Evolutionary conservation across 768 basidiomycete genomes (phyloP), one percentile per base, ranked within the genome.

Genomic region (Hypsizygus marmoreus): DNA sequence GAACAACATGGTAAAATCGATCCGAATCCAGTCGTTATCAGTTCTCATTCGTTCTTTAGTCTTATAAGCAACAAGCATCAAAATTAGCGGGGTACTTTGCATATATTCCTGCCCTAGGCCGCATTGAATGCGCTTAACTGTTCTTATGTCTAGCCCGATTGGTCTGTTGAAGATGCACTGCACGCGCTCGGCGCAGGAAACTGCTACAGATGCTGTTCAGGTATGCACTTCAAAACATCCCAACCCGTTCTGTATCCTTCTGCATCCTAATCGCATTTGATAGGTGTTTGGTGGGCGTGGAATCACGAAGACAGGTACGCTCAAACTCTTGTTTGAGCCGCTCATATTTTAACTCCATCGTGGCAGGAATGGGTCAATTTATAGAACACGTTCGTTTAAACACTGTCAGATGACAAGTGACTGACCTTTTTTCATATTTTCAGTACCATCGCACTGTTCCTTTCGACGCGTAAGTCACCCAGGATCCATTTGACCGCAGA

Each of bases 261-360:
- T 26, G n/a, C 23, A 13, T 37, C 28, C 25, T 31, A 35, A 23
- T 48, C n/a, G n/a, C n/a, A n/a, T n/a, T n/a, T n/a, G 13, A 30
- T 40, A 75, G 74, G 83, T 93, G 54, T 93, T 92, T 60, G 91
- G 91, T 51, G 92, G 92, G 16, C 81, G 93, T 55, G 92, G 88
- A 35, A 80, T 95, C 49, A 95, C 93, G 10, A 78, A 80, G 65
- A 85, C 85, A 6, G 90, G 88, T 47, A 78, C 72, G 78, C 47
- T n/a, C 10, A 12, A 2, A 40, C 16, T 12, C 22, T 44, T 43
- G 7, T 43, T 33, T 26, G 14, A 22, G 23, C n/a, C 30, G 45
- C 13, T 23, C 23, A 33, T 32, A 16, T n/a, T 11, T 33, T 51
- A 42, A 55, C 30, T 44, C 43, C 39, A 43, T 26, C 47, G 17